phyloP scores from a whole-genome alignment of 2,329 filamentous ascomycete species.

The Fusarium musae region DNA sequence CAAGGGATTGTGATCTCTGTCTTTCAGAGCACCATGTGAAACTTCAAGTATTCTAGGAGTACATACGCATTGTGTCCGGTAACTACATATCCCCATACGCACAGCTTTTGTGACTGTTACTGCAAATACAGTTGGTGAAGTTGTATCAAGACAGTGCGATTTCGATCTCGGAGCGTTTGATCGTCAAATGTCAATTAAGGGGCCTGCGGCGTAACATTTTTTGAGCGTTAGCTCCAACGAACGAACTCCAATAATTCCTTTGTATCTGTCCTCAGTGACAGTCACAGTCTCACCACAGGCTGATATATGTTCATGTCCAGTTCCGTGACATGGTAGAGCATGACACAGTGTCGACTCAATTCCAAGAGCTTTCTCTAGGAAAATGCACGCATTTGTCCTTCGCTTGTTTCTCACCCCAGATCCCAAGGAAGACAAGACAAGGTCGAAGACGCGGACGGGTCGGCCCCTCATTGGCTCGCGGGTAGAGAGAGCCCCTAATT shows the following conservation, averaged over 20 bases:
- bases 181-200: slow-evolving; percentile 36
- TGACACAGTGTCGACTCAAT: slow-evolving; percentile 33
- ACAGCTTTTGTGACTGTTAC: not conserved
- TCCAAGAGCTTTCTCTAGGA: slow-evolving; percentile 16
- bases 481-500: slow-evolving; percentile 43
- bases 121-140: slow-evolving; percentile 1
- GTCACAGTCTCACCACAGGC: slow-evolving; percentile 9
- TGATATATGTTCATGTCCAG: not conserved
- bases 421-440: slow-evolving; percentile 32
- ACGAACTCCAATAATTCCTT: not conserved
- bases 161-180: slow-evolving; percentile 33
- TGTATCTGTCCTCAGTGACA: not conserved
- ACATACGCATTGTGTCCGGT: not conserved
- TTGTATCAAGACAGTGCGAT: slow-evolving; percentile 27
- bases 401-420: slow-evolving; percentile 34
- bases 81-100: not conserved
- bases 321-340: slow-evolving; percentile 4
- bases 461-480: slow-evolving; percentile 44
- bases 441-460: slow-evolving; percentile 42
- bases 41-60: not conserved
- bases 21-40: not conserved
- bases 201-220: slow-evolving; percentile 24
- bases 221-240: slow-evolving; percentile 1
- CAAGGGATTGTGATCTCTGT: not conserved
- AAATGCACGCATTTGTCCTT: slow-evolving; percentile 32